phyloP scores from a whole-genome alignment of 305 asterid species.

The Fraxinus angustifolia region DNA sequence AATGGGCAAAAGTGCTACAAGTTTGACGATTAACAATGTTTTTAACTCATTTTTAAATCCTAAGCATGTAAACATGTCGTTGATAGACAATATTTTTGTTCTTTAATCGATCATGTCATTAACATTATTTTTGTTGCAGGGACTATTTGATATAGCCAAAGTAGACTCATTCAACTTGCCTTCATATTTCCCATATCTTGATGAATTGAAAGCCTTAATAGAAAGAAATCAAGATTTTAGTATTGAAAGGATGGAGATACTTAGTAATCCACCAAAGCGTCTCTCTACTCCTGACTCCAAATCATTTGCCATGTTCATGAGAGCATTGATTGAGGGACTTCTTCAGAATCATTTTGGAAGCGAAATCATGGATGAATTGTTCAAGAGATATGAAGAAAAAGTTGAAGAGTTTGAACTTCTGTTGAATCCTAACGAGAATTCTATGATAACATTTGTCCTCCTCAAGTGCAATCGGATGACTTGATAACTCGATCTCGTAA shows the following conservation, averaged over 20 bases:
- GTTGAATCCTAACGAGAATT: slow-evolving; percentile 38
- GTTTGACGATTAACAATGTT: no score
- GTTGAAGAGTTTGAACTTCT: slow-evolving; percentile 35
- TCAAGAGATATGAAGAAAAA: slow-evolving; percentile 32
- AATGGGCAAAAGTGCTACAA: no score
- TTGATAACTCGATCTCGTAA: background rate
- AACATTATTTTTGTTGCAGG: slow-evolving; percentile 30
- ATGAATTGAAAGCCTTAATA: slow-evolving; percentile 36
- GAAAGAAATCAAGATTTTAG: slow-evolving; percentile 26
- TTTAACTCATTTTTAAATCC: no score
- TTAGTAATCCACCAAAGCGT: slow-evolving; percentile 37
- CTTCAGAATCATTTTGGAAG: slow-evolving; percentile 18
- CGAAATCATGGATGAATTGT: slow-evolving; percentile 41
- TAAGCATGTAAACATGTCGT: no score
- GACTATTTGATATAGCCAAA: slow-evolving; percentile 30
- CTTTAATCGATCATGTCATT: background rate
- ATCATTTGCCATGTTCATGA: slow-evolving; percentile 32
- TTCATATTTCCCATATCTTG: slow-evolving; percentile 31
- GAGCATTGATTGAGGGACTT: slow-evolving; percentile 45
- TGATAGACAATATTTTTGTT: no score
- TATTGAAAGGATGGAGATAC: slow-evolving; percentile 45
- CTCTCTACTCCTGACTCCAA: slow-evolving; percentile 22
- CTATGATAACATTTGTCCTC: slow-evolving; percentile 31
- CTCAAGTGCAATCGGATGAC: background rate
- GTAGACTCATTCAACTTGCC: slow-evolving; percentile 54